Percentiles rank a stretch among this genome's conserved stretches.
Conservation (phyloP, 108 stramenopile species). For the Cylindrotheca closterium region DNA sequence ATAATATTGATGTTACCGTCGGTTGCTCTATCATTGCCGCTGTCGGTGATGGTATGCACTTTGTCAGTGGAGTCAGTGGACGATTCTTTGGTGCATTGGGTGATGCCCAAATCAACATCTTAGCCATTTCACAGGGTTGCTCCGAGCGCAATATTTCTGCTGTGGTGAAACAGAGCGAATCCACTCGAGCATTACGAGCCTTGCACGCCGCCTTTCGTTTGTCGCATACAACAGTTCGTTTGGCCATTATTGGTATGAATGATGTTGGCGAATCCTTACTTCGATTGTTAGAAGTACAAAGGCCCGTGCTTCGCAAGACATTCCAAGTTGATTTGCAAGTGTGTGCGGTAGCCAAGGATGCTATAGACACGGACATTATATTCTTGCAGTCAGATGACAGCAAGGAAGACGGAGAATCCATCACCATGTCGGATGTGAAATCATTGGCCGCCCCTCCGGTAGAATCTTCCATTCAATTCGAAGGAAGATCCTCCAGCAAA, state of each 20-base stretch:
- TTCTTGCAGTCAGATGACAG: constrained; percentile 35
- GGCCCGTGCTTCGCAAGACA: constrained; percentile 39
- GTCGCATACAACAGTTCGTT: constrained; percentile 65
- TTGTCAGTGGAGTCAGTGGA: constrained; percentile 74
- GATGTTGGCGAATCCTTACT: constrained; percentile 58
- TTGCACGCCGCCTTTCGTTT: constrained; percentile 84
- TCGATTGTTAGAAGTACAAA: constrained; percentile 58
- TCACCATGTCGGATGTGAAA: constrained; percentile 37
- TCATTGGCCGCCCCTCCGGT: not conserved
- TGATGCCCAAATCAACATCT: constrained; percentile 80
- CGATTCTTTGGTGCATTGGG: constrained; percentile 87
- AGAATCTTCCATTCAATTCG: constrained; percentile 16
- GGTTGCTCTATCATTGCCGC: constrained; percentile 91
- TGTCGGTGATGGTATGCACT: constrained; percentile 85
- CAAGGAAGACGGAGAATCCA: constrained; percentile 37
- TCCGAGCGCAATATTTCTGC: constrained; percentile 86
- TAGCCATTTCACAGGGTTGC: constrained; percentile 83
- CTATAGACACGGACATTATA: constrained; percentile 32
- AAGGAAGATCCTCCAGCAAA: not conserved
- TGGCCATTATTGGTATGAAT: constrained; percentile 69
- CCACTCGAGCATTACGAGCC: constrained; percentile 82
- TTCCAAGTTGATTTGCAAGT: constrained; percentile 80
- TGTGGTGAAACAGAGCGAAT: constrained; percentile 57
- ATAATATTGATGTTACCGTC: constrained; percentile 47
- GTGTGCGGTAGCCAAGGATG: constrained; percentile 36